A percentile compares a stretch with the other conserved stretches of the same genome.
phyloP scores from a whole-genome alignment of 192 early-diverging fungal species.

The Chytriomyces confervae region DNA sequence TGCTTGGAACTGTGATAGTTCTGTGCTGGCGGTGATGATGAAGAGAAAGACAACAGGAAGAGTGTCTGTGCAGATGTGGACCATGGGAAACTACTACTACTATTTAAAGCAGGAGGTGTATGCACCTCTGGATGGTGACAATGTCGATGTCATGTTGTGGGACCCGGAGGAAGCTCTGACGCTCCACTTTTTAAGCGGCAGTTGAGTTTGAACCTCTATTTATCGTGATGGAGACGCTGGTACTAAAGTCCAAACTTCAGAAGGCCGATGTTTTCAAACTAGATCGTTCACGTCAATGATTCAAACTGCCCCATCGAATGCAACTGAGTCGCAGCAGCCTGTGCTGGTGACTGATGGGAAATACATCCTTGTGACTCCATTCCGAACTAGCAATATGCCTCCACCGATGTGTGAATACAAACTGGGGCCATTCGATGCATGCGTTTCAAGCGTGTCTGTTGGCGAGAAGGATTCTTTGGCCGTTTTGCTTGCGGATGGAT shows the following conservation, averaged over 20 bases:
- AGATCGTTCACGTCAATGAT: conserved; percentile 6
- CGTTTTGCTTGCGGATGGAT: conserved; percentile 65
- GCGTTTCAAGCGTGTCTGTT: conserved; percentile 70
- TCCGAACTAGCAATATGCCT: conserved; percentile 83
- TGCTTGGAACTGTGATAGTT: conserved; percentile 91
- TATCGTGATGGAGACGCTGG: too few species aligned
- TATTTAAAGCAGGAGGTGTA: conserved; percentile 89
- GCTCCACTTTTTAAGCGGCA: conserved; percentile 58
- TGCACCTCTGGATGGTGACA: conserved; percentile 24
- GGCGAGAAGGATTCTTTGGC: conserved; percentile 74
- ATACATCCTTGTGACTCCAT: conserved; percentile 72
- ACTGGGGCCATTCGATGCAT: conserved; percentile 46
- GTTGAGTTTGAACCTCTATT: conserved; percentile 7
- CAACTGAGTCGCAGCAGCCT: conserved; percentile 53
- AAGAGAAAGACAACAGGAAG: conserved; percentile 32
- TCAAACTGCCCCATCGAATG: conserved; percentile 39
- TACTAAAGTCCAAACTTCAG: too few species aligned
- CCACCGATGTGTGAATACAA: conserved; percentile 85
- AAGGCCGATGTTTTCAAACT: conserved; percentile 15
- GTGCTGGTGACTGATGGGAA: conserved; percentile 82
- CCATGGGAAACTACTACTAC: conserved; percentile 95
- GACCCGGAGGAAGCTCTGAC: conserved; percentile 75
- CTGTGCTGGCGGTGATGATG: conserved; percentile 73
- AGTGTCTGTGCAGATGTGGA: conserved; percentile 83
- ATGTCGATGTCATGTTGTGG: conserved; percentile 71